Percentiles rank a stretch among this genome's conserved stretches.
These are phyloP conservation scores for Crataegus laevigata DNA, from an alignment of 306 rosid genomes.

Conservation along the genomic window DNA sequence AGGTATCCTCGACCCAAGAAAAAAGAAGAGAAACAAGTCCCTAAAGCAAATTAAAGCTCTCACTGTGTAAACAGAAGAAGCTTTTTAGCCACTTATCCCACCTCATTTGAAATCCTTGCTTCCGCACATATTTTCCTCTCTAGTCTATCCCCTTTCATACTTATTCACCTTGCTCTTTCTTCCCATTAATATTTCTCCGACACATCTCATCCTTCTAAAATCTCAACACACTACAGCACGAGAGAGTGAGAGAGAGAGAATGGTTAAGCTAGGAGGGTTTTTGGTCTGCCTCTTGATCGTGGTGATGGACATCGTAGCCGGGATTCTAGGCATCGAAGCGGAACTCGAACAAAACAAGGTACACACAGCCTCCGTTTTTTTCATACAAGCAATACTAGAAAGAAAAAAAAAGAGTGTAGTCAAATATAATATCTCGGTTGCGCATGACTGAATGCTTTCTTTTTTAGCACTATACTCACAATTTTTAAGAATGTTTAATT, in stretches of 20 bases:
- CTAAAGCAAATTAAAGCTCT: constrained; percentile 30
- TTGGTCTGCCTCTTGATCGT: constrained; percentile 61
- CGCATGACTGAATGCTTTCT: background rate
- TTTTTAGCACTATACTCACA: no score
- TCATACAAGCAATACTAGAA: background rate
- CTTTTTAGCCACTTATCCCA: constrained; percentile 25
- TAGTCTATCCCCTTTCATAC: background rate
- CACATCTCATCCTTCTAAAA: constrained; percentile 4
- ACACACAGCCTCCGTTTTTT: background rate
- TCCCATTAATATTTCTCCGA: background rate
- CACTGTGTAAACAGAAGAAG: constrained; percentile 37
- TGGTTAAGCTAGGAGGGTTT: constrained; percentile 57
- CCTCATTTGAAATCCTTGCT: background rate
- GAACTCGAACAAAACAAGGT: constrained; percentile 90
- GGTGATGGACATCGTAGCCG: constrained; percentile 72
- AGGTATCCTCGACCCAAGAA: constrained; percentile 48
- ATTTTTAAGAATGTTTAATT: no score
- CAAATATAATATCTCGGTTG: no score
- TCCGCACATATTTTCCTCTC: background rate
- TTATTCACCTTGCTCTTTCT: background rate
- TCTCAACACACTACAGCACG: background rate
- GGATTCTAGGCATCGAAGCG: constrained; percentile 85
- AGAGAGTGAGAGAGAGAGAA: constrained; percentile 13
- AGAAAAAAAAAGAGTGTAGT: no score
- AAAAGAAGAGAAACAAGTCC: constrained; percentile 19